Evolutionary conservation across 2,329 filamentous ascomycete genomes (phyloP), one percentile per base, ranked within the genome.

Genomic region (Fusarium nanum): DNA sequence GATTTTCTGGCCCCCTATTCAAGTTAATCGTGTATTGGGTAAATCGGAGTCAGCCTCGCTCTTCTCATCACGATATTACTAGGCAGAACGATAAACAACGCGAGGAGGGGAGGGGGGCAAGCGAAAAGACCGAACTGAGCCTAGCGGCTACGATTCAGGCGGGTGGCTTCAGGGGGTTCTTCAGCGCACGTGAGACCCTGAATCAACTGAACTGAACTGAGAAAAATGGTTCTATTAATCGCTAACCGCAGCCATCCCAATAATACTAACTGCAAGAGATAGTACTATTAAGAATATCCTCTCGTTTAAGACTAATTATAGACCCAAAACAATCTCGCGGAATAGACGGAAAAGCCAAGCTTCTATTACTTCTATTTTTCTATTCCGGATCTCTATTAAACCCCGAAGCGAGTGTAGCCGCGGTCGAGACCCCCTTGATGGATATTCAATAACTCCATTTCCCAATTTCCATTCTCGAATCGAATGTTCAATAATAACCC

Each of bases 1-100:
- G 13, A 67, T 27, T 37, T 37, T 60, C 63, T 32, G 23, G 68
- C 56, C 68, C 63, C 63, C 62, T 66, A 66, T 66, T 69, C 68
- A 40, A 50, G 32, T 34, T 49, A 22, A 52, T 50, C 47, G 30
- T 62, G 41, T 53, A 57, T 68, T 56, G 55, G 44, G 47, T 46
- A 23, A 57, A 5, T 41, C 56, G 27, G 56, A 48, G 53, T 72
- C 48, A 72, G 67, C 66, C 67, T 70, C 61, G 32, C 56, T 61
- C 30, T 25, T 28, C 23, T 41, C 40, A 46, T 58, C 27, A 53
- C 45, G 56, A 71, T 72, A 53, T 53, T 53, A 72, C 68, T 57
- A 72, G 66, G 37, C 40, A 47, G 27, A 44, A 44, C 34, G 46
- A 70, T 64, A 69, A 69, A 41, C 52, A 57, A 62, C 52, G 62